Evolutionary conservation across 306 rosid species (phyloP), one percentile per base, ranked within the genome.

Genomic region (Spatholobus suberectus): DNA sequence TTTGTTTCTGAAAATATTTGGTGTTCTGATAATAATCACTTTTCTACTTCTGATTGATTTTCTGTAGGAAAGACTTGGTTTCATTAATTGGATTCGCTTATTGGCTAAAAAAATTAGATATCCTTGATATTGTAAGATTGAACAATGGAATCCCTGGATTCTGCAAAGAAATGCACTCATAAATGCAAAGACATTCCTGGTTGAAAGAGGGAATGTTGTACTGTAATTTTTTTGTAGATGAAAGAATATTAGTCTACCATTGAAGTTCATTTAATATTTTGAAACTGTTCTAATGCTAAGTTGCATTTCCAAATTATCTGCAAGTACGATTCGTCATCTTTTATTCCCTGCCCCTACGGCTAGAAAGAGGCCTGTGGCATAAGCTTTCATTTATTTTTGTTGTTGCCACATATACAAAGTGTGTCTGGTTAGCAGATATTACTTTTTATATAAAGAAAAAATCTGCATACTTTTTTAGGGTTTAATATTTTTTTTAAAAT

Each of bases 221-320:
- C 17, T 8, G 49, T 18, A 66, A 66, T 5, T 46, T 23, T 12
- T 20, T 17, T 29, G 37, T 26, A 1, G 5, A 41, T 29, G 43
- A 3, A 9, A 17, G 29, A 76, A 4, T 59, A 18, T 34, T 34
- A 15, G 11, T 40, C 3, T 40, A 38, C 70, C 27, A 8, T 65
- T 43, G 46, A 44, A 77, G 32, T 23, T 81, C 34, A 32, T 62
- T 47, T 23, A 72, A 20, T 66, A 81, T 51, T 61, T 34, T 59
- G 8, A 61, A 43, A 63, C 41, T 63, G 24, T 34, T 34, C 70
- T 34, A 63, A 63, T 63, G 12, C 43, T 17, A 63, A 34, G 24
- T 32, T 17, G 6, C 17, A 32, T 63, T 63, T 63, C 17, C 11
- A 15, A 63, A 17, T 35, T 62, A 29, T 29, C 12, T 3, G 21